Evolutionary conservation across 208 protist species (phyloP).

Genomic region (Leishmania braziliensis): DNA sequence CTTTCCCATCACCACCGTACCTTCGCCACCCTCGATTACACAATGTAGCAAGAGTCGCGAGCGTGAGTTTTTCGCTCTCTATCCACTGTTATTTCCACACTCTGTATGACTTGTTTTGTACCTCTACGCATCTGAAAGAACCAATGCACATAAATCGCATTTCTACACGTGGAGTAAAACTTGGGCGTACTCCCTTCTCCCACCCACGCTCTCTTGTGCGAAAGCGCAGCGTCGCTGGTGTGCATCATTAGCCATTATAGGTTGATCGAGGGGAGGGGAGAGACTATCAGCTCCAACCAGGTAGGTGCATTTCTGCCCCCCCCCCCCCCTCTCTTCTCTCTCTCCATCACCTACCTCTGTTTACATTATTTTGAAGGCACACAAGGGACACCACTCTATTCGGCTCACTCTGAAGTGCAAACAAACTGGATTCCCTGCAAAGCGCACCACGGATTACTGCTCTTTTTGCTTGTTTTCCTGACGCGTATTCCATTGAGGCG

Average conservation of each 20-base stretch:
- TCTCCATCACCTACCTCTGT: not conserved
- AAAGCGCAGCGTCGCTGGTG: not conserved
- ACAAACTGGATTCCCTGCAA: not conserved
- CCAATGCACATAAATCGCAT: not conserved
- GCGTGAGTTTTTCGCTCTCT: not conserved
- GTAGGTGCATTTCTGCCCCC: not conserved
- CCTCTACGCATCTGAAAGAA: not conserved
- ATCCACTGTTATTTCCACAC: not conserved
- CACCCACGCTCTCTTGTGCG: not conserved
- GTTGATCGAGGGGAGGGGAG: not conserved
- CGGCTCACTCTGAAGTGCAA: not conserved
- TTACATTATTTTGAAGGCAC: not conserved
- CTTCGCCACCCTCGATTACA: not conserved
- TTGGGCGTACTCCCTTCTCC: not conserved
- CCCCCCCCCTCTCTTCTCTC: not conserved
- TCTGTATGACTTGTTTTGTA: slow-evolving; percentile 4
- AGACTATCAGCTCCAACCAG: not conserved
- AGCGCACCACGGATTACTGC: not conserved
- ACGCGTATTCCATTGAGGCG: not conserved
- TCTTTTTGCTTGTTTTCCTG: not conserved
- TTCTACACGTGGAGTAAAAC: not conserved
- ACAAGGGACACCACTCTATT: not conserved
- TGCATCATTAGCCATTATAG: not conserved
- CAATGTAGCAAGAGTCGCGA: not conserved
- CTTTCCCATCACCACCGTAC: not conserved